Percentiles rank a stretch among this genome's conserved stretches.
Evolutionary conservation across 371 early-diverging fungal genomes (phyloP).

Genomic region (Nosema muscidifuracis): DNA sequence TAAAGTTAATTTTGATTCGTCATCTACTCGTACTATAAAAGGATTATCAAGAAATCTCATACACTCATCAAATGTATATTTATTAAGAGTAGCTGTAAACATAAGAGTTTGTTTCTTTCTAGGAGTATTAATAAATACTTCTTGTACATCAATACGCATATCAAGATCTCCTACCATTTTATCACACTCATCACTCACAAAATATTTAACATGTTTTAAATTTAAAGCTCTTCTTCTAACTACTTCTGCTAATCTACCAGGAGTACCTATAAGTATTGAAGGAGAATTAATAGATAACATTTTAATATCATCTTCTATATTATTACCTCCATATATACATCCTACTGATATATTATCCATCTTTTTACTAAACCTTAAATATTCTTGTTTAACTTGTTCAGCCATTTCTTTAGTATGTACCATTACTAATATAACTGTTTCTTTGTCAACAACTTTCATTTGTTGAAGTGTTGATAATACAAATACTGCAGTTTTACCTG

Average conservation of each 20-base stretch:
- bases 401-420: slow-evolving; percentile 93
- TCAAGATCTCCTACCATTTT: slow-evolving; percentile 70
- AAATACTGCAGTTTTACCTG: slow-evolving; percentile 92
- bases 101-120: slow-evolving; percentile 81
- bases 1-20: slow-evolving; percentile 75
- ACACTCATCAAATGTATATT: slow-evolving; percentile 83
- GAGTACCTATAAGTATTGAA: slow-evolving; percentile 80
- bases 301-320: slow-evolving; percentile 90
- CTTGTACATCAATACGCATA: slow-evolving; percentile 84
- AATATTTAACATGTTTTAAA: slow-evolving; percentile 62
- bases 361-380: slow-evolving; percentile 77
- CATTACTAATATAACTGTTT: slow-evolving; percentile 69
- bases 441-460: slow-evolving; percentile 62
- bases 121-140: slow-evolving; percentile 74
- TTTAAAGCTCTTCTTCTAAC: slow-evolving; percentile 35
- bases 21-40: slow-evolving; percentile 94
- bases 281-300: slow-evolving; percentile 75
- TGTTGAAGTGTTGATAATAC: slow-evolving; percentile 68
- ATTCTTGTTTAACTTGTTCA: slow-evolving; percentile 82
- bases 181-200: slow-evolving; percentile 97
- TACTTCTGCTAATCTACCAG: slow-evolving; percentile 83
- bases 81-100: slow-evolving; percentile 93
- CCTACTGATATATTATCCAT: slow-evolving; percentile 85
- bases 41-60: slow-evolving; percentile 81
- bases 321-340: slow-evolving; percentile 91